These are phyloP conservation scores for Dactylellina parvicollis DNA, from an alignment of 2,329 filamentous ascomycete genomes.

Conservation along the genomic window DNA sequence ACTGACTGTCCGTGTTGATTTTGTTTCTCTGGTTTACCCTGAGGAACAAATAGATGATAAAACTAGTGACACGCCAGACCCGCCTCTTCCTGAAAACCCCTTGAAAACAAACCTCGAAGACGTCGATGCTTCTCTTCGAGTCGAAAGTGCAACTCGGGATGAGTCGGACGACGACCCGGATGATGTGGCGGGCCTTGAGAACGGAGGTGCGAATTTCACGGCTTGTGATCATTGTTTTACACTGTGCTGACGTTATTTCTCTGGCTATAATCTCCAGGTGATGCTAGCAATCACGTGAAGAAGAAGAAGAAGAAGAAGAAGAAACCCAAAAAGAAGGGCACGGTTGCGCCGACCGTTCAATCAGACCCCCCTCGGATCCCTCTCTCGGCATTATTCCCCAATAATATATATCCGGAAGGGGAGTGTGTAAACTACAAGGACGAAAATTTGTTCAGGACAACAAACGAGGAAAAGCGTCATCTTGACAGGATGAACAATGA, in stretches of 20 bases:
- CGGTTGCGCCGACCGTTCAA: constrained; percentile 73
- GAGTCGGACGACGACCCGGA: constrained; percentile 39
- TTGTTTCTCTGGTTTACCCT: neutral
- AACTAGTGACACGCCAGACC: neutral
- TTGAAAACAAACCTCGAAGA: constrained; percentile 9
- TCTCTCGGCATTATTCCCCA: constrained; percentile 77
- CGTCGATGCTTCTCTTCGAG: neutral
- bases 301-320: constrained; percentile 86
- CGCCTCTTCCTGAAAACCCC: neutral
- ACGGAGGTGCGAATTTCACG: constrained; percentile 15
- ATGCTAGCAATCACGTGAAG: constrained; percentile 56
- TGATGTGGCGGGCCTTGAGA: neutral
- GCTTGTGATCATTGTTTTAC: neutral
- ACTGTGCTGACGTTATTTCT: neutral
- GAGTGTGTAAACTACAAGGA: constrained; percentile 76
- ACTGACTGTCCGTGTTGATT: neutral
- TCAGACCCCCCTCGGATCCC: constrained; percentile 79
- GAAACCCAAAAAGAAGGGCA: constrained; percentile 78
- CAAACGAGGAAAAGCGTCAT: constrained; percentile 83
- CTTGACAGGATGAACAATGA: constrained; percentile 82
- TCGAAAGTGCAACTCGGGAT: neutral
- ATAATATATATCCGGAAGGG: constrained; percentile 77
- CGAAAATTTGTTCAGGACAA: constrained; percentile 81
- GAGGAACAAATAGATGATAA: neutral
- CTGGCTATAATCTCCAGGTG: neutral